Conservation (phyloP, 108 stramenopile species). For the Cyclotella choctawhatcheeana region DNA sequence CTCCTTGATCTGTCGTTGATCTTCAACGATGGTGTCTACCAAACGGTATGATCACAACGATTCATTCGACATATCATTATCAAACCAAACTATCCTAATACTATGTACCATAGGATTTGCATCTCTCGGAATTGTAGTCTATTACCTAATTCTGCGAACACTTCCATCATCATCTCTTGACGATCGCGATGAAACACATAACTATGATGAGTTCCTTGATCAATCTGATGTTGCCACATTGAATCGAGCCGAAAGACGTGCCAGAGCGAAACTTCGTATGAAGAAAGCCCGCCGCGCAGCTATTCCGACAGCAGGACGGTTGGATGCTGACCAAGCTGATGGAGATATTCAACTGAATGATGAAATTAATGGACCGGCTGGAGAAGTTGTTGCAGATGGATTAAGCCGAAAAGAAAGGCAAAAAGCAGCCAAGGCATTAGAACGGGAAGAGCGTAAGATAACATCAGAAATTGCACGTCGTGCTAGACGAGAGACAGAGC, state of each 20-base stretch:
- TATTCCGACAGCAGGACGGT: conserved; percentile 1
- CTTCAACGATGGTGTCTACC: neutral
- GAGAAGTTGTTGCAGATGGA: neutral
- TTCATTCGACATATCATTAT: conserved; percentile 23
- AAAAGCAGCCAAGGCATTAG: conserved; percentile 66
- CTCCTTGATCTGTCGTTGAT: too few species aligned
- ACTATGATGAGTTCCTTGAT: conserved; percentile 61
- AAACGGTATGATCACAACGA: neutral
- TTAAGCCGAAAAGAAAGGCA: conserved; percentile 74
- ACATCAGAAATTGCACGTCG: conserved; percentile 60
- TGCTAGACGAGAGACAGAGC: conserved; percentile 32
- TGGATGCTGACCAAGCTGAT: neutral
- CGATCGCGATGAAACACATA: neutral
- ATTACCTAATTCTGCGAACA: conserved; percentile 26
- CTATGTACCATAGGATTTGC: conserved; percentile 38
- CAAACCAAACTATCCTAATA: conserved; percentile 28
- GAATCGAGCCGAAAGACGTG: conserved; percentile 71
- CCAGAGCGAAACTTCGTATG: conserved; percentile 66
- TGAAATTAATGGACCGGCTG: conserved; percentile 1
- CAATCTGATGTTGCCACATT: conserved; percentile 62
- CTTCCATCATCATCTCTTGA: neutral
- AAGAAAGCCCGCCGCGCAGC: conserved; percentile 62
- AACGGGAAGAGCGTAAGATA: conserved; percentile 62
- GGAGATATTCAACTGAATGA: neutral
- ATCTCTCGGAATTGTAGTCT: conserved; percentile 22